These are phyloP conservation scores for Diplodia mutila DNA, from an alignment of 2,329 filamentous ascomycete genomes.

Conservation along the genomic window DNA sequence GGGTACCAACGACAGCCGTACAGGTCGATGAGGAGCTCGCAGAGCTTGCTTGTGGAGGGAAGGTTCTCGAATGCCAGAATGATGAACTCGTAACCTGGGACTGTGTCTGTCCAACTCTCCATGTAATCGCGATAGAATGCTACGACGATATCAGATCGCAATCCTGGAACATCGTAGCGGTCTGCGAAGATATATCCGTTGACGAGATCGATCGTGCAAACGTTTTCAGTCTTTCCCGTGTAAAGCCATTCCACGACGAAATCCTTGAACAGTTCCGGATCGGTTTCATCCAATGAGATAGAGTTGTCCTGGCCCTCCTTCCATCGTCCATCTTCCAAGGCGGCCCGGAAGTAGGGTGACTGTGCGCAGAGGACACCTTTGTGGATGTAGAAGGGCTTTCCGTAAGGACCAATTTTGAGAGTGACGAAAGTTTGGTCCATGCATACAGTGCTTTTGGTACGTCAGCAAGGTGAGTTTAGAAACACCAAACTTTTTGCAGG, in stretches of 20 bases:
- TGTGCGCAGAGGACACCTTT: background rate
- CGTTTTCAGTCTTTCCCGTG: too few relatives aligned
- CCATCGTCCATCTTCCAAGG: background rate
- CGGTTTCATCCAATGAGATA: background rate
- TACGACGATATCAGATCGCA: background rate
- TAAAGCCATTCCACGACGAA: background rate
- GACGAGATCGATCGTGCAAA: too few relatives aligned
- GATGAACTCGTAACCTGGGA: background rate
- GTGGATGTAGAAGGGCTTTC: background rate
- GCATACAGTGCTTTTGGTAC: background rate
- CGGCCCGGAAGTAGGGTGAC: background rate
- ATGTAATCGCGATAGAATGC: background rate
- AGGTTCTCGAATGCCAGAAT: background rate
- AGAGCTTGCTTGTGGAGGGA: background rate
- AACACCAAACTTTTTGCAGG: background rate
- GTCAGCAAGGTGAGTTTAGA: background rate
- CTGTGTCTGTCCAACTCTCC: too few relatives aligned
- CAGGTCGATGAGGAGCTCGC: background rate
- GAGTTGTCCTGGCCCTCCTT: background rate
- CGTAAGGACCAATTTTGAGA: background rate
- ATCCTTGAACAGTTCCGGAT: background rate
- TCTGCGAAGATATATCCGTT: background rate
- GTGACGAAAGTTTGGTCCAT: background rate
- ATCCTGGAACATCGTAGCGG: background rate
- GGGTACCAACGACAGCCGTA: background rate